Conservation (phyloP, 352 stramenopile species). For the Phytophthora vignae region DNA sequence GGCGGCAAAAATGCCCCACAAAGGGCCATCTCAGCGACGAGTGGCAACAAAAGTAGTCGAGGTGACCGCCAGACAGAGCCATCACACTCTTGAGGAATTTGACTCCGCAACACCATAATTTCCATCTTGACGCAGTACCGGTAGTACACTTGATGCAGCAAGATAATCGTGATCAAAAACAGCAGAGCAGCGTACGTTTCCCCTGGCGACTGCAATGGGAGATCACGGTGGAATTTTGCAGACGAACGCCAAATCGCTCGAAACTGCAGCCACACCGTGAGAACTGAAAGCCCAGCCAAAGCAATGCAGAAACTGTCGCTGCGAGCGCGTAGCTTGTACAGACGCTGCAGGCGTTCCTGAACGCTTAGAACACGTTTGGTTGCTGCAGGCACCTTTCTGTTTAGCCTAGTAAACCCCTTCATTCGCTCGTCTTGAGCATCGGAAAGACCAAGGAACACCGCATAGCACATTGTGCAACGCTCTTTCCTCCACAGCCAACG, state of each 20-base stretch:
- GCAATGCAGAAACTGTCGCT: conserved; percentile 48
- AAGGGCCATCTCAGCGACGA: conserved; percentile 51
- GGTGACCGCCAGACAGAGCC: conserved; percentile 29
- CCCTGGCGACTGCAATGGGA: conserved; percentile 48
- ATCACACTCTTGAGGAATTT: conserved; percentile 39
- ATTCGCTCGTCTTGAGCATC: conserved; percentile 1
- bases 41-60: conserved; percentile 47
- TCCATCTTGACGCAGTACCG: conserved; percentile 65
- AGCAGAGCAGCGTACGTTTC: conserved; percentile 61
- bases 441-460: conserved; percentile 37
- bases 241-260: conserved; percentile 64
- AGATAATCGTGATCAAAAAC: conserved; percentile 46
- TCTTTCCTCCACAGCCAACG: conserved; percentile 53
- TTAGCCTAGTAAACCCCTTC: conserved; percentile 21
- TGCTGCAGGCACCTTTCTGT: conserved; percentile 22
- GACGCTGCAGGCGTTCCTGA: conserved; percentile 30
- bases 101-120: conserved; percentile 60
- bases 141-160: conserved; percentile 53
- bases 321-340: conserved; percentile 45
- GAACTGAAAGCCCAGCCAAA: conserved; percentile 47
- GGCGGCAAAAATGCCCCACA: conserved; percentile 57
- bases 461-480: conserved; percentile 47
- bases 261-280: conserved; percentile 60
- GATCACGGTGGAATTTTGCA: conserved; percentile 20
- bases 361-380: conserved; percentile 35